Evolutionary conservation across 2,329 filamentous ascomycete genomes (phyloP).

Genomic region (Mollisiaceae sp.): DNA sequence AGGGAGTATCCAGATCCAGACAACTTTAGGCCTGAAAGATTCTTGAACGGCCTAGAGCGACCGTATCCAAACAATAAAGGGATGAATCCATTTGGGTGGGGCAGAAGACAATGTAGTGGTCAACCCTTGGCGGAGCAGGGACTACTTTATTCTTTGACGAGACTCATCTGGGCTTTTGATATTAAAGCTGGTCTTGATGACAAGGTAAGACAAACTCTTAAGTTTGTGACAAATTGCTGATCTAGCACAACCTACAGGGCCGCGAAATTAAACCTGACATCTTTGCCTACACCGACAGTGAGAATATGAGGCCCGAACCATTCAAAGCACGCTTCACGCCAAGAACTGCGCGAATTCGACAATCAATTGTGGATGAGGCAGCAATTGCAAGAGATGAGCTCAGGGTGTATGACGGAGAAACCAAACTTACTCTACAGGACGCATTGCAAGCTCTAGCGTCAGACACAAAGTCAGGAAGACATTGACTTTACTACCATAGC

Average conservation of each 20-base stretch:
- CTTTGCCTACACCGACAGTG: slow-evolving; percentile 9
- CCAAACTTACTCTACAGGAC: slow-evolving; percentile 1
- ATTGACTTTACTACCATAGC: background rate
- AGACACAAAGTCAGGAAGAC: background rate
- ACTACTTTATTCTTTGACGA: background rate
- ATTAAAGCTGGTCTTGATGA: slow-evolving; percentile 4
- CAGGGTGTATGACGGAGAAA: background rate
- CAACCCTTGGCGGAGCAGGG: slow-evolving; percentile 7
- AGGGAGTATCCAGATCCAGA: slow-evolving; percentile 6
- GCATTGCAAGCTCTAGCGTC: background rate
- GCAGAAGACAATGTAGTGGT: background rate
- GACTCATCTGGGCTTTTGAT: background rate
- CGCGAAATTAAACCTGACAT: slow-evolving; percentile 5
- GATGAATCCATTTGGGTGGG: slow-evolving; percentile 7
- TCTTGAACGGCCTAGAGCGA: background rate
- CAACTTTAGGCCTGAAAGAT: slow-evolving; percentile 6
- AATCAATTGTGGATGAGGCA: background rate
- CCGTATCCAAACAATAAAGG: slow-evolving; percentile 3
- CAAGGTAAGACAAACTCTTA: background rate
- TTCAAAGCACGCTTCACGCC: slow-evolving; percentile 1
- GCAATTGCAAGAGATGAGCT: background rate
- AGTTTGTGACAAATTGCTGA: background rate
- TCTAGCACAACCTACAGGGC: background rate
- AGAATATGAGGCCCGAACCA: slow-evolving; percentile 11
- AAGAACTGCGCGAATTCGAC: background rate